These are phyloP conservation scores for Nicotiana knightiana DNA, from an alignment of 257 asterid species.

Conservation along the genomic window DNA sequence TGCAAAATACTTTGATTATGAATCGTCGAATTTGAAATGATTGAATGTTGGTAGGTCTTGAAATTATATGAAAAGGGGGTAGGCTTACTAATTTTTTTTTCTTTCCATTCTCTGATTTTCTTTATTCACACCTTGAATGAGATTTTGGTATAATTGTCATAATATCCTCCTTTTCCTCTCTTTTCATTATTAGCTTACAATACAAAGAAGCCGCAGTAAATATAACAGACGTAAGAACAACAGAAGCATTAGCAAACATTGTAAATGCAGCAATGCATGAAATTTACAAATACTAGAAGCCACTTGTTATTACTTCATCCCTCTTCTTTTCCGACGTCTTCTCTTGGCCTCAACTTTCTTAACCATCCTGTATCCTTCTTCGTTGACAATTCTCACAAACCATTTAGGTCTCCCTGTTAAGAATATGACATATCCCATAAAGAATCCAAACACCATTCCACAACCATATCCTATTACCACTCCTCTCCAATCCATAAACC, in stretches of 20 bases:
- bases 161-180: neutral
- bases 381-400: slow-evolving; percentile 1
- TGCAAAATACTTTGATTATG: too few species aligned
- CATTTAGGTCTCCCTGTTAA: slow-evolving; percentile 17
- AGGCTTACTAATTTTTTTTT: too few species aligned
- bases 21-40: too few species aligned
- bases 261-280: neutral
- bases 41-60: too few species aligned
- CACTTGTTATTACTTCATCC: neutral
- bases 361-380: neutral
- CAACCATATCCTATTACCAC: slow-evolving; percentile 22
- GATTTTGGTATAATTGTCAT: too few species aligned
- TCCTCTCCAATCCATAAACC: slow-evolving; percentile 13
- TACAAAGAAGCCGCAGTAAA: too few species aligned
- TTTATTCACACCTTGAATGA: too few species aligned
- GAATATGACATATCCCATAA: slow-evolving; percentile 15
- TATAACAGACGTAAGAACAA: too few species aligned
- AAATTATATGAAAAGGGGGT: too few species aligned
- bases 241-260: too few species aligned
- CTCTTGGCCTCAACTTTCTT: slow-evolving; percentile 5
- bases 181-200: neutral
- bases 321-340: neutral
- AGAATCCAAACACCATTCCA: slow-evolving; percentile 19
- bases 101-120: too few species aligned
- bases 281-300: neutral